A percentile compares a stretch with the other conserved stretches of the same genome.
Conservation (phyloP, 129 eudicot genomes). For the Flaveria bidentis region DNA sequence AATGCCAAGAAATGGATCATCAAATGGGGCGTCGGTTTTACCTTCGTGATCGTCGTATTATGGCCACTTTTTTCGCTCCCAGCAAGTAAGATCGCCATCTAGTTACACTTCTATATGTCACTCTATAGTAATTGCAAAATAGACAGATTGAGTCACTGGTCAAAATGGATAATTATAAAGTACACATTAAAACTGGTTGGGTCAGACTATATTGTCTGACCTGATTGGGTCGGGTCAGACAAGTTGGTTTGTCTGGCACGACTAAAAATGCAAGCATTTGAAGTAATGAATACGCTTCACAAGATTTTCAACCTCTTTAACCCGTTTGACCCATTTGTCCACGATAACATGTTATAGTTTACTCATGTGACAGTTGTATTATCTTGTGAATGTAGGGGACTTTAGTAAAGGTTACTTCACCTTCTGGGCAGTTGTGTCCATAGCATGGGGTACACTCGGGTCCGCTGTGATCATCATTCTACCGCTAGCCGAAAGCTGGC, state of each 20-base stretch:
- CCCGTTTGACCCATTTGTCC: not conserved
- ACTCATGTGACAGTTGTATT: not conserved
- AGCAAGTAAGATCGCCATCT: conserved; percentile 50
- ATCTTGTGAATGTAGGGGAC: conserved; percentile 50
- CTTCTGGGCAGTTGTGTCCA: conserved; percentile 89
- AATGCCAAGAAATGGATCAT: conserved; percentile 80
- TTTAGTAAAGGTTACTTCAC: conserved; percentile 84
- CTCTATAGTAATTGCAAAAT: not conserved
- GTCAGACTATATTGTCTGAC: not conserved
- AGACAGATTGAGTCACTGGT: not conserved
- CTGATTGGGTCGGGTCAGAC: not conserved
- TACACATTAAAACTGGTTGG: not conserved
- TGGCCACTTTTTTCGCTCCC: conserved; percentile 97
- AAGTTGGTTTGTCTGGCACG: not conserved
- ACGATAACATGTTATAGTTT: not conserved
- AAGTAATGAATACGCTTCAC: too few species aligned
- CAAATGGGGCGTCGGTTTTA: conserved; percentile 95
- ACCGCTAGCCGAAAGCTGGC: conserved; percentile 88
- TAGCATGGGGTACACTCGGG: conserved; percentile 96
- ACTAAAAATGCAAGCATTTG: too few species aligned
- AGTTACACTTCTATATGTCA: not conserved
- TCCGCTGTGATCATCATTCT: conserved; percentile 80
- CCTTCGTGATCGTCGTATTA: conserved; percentile 60
- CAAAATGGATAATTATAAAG: not conserved
- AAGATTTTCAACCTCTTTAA: not conserved